Evolutionary conservation across 1,284 basidiomycete species (phyloP), one percentile per base, ranked within the genome.

Genomic region (Puccinia polysora): DNA sequence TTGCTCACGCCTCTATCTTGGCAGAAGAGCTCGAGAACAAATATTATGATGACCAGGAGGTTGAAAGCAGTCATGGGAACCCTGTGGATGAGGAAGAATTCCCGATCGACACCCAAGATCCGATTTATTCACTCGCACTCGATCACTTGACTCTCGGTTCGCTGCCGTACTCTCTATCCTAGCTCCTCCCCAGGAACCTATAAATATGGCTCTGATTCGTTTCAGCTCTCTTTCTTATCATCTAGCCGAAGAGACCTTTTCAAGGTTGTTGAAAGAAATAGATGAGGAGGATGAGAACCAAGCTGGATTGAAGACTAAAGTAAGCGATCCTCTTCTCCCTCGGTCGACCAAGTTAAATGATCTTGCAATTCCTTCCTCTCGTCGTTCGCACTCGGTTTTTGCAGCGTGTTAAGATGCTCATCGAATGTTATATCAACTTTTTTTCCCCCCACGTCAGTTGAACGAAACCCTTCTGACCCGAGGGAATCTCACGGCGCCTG

Each of bases 391-490:
- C n/a, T n/a, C n/a, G n/a, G n/a, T n/a, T n/a, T n/a, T n/a, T n/a
- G n/a, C n/a, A n/a, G n/a, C n/a, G n/a, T 32, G 7, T 12, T 5
- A n/a, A 55, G 8, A 14, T 36, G n/a, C 20, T 58, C 5, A 18
- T 38, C 40, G 2, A 20, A 1, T 58, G 34, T 14, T 2, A 32
- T n/a, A 38, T 55, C 52, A 30, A 8, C 6, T 15, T 14, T 6
- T 10, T 5, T 55, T 55, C n/a, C n/a, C 32, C 38, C 15, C 40
- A 15, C 6, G 40, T 43, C 47, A 63, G 59, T 43, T 63, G 15
- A 43, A 63, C 23, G 59, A 63, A 25, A 63, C 59, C 2, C 59
- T 63, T 63, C 18, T 63, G 18, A 63, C 59, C 38, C 38, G 40
- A 30, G 59, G 59, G 6, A 63, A 63, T 43, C 43, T 63, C 6